phyloP scores from a whole-genome alignment of 2,329 filamentous ascomycete genomes.

The Arthroderma uncinatum region DNA sequence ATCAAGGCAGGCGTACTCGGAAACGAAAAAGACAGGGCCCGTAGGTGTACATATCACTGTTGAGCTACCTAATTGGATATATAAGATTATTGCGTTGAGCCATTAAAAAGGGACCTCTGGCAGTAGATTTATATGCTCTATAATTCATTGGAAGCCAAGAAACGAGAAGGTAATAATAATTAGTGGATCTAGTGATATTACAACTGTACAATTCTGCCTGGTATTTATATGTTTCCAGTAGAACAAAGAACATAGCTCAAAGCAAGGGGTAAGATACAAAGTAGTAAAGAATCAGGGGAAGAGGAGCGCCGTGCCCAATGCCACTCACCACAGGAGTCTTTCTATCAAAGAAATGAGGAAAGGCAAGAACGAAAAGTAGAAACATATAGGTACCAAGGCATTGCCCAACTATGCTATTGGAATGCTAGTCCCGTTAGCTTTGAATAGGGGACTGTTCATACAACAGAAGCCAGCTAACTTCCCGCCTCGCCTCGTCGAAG shows the following conservation, averaged over 20 bases:
- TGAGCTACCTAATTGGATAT: no score
- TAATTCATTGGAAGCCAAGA: not conserved
- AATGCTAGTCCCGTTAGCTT: not conserved
- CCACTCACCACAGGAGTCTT: not conserved
- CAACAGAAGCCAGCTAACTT: constrained; percentile 15
- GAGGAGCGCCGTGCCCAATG: not conserved
- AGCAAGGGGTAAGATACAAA: not conserved
- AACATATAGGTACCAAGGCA: not conserved
- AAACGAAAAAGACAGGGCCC: not conserved
- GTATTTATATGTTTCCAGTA: not conserved
- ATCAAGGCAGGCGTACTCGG: not conserved
- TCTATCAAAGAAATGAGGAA: not conserved
- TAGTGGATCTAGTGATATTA: constrained; percentile 5
- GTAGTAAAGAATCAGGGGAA: not conserved
- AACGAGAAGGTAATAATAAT: not conserved
- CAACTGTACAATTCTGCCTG: not conserved
- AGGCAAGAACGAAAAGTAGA: not conserved
- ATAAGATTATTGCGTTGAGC: no score
- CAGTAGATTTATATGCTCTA: no score
- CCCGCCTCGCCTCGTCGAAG: constrained; percentile 67
- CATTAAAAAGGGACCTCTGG: no score
- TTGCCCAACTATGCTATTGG: not conserved
- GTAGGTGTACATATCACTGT: no score
- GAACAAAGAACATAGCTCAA: not conserved
- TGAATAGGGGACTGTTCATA: not conserved